Percentiles rank a stretch among this genome's conserved stretches.
Conservation (phyloP, 257 asterid genomes). For the Nicotiana obtusifolia region DNA sequence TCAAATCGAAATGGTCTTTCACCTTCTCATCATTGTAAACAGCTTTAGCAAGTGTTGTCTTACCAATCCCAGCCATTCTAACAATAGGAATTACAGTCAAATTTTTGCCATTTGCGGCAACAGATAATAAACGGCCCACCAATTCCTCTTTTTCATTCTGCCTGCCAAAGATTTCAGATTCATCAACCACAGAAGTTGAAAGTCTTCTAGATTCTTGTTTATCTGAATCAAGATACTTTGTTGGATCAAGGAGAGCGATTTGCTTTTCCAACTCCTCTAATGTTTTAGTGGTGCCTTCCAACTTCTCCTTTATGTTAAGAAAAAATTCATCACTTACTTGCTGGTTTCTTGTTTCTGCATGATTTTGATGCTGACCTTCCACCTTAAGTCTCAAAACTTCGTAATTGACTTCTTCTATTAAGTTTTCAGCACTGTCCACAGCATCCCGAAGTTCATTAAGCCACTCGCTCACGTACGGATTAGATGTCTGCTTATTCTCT, state of each 20-base stretch:
- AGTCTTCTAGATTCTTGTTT: background rate
- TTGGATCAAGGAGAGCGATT: background rate
- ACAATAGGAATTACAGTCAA: slow-evolving; percentile 6
- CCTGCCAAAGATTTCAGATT: too few species aligned
- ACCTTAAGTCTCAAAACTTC: background rate
- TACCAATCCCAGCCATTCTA: background rate
- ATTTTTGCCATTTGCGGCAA: too few species aligned
- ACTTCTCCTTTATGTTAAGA: background rate
- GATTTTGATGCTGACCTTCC: background rate
- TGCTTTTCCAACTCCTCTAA: background rate
- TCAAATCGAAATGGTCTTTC: background rate
- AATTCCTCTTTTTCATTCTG: too few species aligned
- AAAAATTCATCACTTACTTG: background rate
- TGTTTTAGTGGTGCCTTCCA: background rate
- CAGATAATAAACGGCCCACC: too few species aligned
- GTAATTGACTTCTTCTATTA: slow-evolving; percentile 1
- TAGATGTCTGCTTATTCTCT: background rate
- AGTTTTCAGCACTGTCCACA: background rate
- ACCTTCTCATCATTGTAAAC: slow-evolving; percentile 11
- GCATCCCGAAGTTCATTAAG: background rate
- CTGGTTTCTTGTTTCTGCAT: background rate
- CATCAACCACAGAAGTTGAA: too few species aligned
- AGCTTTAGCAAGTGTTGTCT: slow-evolving; percentile 18
- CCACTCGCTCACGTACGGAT: background rate
- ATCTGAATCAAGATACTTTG: background rate